A percentile compares a stretch with the other conserved stretches of the same genome.
Conservation (phyloP, 805 yeast genomes). For the Ogataea polymorpha region DNA sequence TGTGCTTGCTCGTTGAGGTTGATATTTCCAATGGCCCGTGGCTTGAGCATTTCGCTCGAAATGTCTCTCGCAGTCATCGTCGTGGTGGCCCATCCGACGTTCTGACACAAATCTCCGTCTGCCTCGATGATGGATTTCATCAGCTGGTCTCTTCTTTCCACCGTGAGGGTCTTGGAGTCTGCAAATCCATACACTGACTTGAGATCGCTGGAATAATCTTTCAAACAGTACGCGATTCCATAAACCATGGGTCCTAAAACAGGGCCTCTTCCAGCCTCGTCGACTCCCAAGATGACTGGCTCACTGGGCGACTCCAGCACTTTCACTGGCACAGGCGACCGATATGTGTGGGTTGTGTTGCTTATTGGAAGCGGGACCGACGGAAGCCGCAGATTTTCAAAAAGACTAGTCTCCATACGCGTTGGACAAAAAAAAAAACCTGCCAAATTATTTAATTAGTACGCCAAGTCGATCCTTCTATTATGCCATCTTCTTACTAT, state of each 20-base stretch:
- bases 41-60: constrained; percentile 80
- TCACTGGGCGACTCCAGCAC: constrained; percentile 33
- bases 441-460: not conserved
- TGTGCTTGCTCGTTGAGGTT: constrained; percentile 96
- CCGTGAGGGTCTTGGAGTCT: constrained; percentile 86
- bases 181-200: constrained; percentile 71
- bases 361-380: constrained; percentile 32
- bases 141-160: constrained; percentile 59
- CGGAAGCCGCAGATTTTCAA: constrained; percentile 22
- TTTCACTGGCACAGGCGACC: constrained; percentile 45
- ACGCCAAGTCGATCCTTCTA: not conserved
- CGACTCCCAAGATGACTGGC: constrained; percentile 77
- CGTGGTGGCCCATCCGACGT: constrained; percentile 86
- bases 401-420: constrained; percentile 10
- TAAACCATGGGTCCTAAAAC: constrained; percentile 98
- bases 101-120: constrained; percentile 48
- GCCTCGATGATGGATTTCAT: constrained; percentile 46
- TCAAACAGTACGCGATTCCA: constrained; percentile 76
- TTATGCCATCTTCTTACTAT: not conserved
- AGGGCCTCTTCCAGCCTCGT: constrained; percentile 99
- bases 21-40: constrained; percentile 52
- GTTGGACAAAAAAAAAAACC: not conserved
- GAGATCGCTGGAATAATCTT: constrained; percentile 46
- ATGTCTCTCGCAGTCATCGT: constrained; percentile 86
- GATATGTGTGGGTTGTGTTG: constrained; percentile 45